Evolutionary conservation across 768 basidiomycete species (phyloP).

Genomic region (Porpolomopsis calyptriformis): DNA sequence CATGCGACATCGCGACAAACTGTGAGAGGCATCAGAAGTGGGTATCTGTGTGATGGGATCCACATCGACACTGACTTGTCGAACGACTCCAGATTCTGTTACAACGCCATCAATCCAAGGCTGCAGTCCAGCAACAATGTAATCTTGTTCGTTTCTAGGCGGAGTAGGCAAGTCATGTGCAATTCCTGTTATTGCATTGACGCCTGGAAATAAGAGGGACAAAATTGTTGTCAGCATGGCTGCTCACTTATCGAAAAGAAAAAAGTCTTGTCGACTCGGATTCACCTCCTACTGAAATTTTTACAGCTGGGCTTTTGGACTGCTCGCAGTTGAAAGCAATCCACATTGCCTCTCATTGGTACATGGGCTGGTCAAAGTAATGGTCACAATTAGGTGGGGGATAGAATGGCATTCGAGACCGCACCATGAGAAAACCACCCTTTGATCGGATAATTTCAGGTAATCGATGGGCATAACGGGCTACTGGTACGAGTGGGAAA

Average conservation of each 20-base stretch:
- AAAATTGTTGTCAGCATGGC: not conserved
- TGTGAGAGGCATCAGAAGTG: not conserved
- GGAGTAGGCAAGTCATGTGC: not conserved
- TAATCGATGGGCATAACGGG: conserved; percentile 3
- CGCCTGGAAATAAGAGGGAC: not conserved
- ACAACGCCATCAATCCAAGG: conserved; percentile 13
- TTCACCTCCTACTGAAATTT: conserved; percentile 12
- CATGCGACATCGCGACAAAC: conserved; percentile 11
- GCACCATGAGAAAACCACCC: conserved; percentile 11
- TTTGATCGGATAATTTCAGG: conserved; percentile 8
- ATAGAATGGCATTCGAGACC: not conserved
- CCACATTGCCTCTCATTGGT: conserved; percentile 11
- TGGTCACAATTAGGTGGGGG: not conserved
- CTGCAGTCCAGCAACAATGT: conserved; percentile 12
- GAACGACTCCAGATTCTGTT: conserved; percentile 9
- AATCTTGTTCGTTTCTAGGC: conserved; percentile 7
- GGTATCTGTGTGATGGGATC: not conserved
- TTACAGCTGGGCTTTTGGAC: conserved; percentile 7
- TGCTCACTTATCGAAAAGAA: too few relatives aligned
- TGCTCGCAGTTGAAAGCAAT: conserved; percentile 4
- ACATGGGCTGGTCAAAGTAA: conserved; percentile 11
- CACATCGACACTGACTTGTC: conserved; percentile 13
- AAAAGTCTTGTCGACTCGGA: too few relatives aligned
- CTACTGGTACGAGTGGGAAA: conserved; percentile 9
- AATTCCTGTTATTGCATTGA: conserved; percentile 11